Base-by-base conservation (phyloP, 345 rosid species). In the Combretum micranthum region DNA sequence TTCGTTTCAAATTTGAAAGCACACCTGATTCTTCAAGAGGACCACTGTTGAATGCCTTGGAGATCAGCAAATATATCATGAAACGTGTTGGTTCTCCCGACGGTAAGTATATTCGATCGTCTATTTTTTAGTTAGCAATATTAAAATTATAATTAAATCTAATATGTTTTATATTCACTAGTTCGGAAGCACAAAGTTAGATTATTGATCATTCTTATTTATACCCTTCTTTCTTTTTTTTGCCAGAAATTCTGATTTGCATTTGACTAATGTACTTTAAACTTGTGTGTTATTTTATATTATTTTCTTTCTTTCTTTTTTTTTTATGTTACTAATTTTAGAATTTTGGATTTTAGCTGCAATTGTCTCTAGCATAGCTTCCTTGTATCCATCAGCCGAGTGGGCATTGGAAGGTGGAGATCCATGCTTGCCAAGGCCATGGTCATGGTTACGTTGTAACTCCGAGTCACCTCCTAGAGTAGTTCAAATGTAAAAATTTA, bases 391-490 rank as follows among this genome's bases (percentile, higher is more conserved):
- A 32, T 64, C 87, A 9, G 77, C 79, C 25, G 81, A 74, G n/a
- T 88, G 94, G 96, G 85, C 80, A 42, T 81, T 76, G 60, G 97
- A 89, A 82, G 95, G 91, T 12, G 96, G 94, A 17, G 94, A 88
- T 50, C 94, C 96, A 2, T 85, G 90, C 72, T 69, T 72, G 47
- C 94, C 94, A 9, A 80, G 79, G 61, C 87, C 96, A 16, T 88
- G 94, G 94, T 78, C 94, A 3, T 88, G 90, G 96, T 72, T 88
- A 68, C 70, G 60, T 50, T 88, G 96, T 52, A 86, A 71, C 77
- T 69, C 79, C 0, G 85, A 83, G 67, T 72, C 73, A 22, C 84
- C 47, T 22, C 88, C 94, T 55, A 74, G n/a, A 53, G 77, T 88
- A 69, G 64, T 70, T 67, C 56, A 70, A 26, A 67, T 83, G 96